phyloP scores from a whole-genome alignment of 2,329 filamentous ascomycete genomes.

The Gremmenia infestans region DNA sequence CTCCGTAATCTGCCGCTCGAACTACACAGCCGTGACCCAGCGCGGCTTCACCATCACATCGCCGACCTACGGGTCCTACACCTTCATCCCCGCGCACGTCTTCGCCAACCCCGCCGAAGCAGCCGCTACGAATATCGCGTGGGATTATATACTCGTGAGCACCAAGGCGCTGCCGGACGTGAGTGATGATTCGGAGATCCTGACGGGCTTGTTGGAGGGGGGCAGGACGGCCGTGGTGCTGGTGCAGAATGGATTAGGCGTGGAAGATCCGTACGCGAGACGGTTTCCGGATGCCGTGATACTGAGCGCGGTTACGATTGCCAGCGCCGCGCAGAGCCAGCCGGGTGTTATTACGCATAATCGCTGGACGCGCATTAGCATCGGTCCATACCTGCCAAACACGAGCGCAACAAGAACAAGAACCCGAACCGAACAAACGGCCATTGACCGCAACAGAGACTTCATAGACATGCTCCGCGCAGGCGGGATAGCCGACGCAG shows the following conservation, averaged over 20 bases:
- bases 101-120: conserved; percentile 52
- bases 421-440: conserved; percentile 4
- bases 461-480: conserved; percentile 41
- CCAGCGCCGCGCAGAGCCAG: conserved; percentile 60
- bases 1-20: conserved; percentile 69
- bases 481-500: conserved; percentile 61
- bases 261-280: conserved; percentile 50
- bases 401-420: conserved; percentile 11
- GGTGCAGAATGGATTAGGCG: conserved; percentile 30
- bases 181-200: conserved; percentile 26
- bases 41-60: conserved; percentile 61
- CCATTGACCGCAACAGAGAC: conserved; percentile 32
- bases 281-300: conserved; percentile 58
- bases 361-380: conserved; percentile 67
- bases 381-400: conserved; percentile 59
- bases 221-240: conserved; percentile 25
- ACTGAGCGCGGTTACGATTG: conserved; percentile 63
- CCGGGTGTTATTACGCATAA: conserved; percentile 64
- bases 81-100: conserved; percentile 56
- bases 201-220: conserved; percentile 24
- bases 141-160: conserved; percentile 35
- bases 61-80: conserved; percentile 62
- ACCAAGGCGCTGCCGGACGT: conserved; percentile 32
- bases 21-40: conserved; percentile 58
- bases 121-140: conserved; percentile 31